These are phyloP conservation scores for Monosporascus sp. DNA, from an alignment of 2,329 filamentous ascomycete species.

Conservation along the genomic window DNA sequence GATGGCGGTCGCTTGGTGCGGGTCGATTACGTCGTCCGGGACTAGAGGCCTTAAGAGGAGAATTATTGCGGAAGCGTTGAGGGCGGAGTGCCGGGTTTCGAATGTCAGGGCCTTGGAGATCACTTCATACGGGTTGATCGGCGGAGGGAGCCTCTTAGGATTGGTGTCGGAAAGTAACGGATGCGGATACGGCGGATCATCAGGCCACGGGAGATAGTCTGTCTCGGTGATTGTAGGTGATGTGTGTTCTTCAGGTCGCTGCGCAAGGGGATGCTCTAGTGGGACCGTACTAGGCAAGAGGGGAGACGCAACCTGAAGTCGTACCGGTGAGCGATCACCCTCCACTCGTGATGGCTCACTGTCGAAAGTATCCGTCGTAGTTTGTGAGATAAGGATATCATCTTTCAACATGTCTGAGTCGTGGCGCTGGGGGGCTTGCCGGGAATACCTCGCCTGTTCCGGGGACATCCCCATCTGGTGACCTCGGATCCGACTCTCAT, in stretches of 20 bases:
- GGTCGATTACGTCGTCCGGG: constrained; percentile 49
- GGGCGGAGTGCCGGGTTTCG: constrained; percentile 49
- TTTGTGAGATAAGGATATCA: constrained; percentile 26
- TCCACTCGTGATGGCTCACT: constrained; percentile 13
- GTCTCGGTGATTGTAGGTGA: constrained; percentile 45
- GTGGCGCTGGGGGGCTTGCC: constrained; percentile 12
- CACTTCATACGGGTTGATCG: constrained; percentile 52
- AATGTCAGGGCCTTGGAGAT: constrained; percentile 50
- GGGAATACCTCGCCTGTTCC: constrained; percentile 13
- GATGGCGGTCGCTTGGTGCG: constrained; percentile 49
- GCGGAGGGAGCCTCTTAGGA: constrained; percentile 19
- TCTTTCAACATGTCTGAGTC: constrained; percentile 21
- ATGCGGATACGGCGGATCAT: constrained; percentile 52
- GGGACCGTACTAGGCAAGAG: constrained; percentile 8
- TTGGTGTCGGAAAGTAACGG: constrained; percentile 24
- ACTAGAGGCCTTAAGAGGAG: constrained; percentile 55
- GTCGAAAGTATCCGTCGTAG: constrained; percentile 23
- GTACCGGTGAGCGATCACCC: constrained; percentile 5
- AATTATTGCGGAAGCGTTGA: constrained; percentile 57
- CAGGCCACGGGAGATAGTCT: constrained; percentile 55
- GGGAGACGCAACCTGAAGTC: constrained; percentile 6
- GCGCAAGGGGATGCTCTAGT: constrained; percentile 5
- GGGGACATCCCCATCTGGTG: constrained; percentile 29
- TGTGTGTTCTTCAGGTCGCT: constrained; percentile 31
- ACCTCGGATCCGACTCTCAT: constrained; percentile 41